Percentiles rank a stretch among this genome's conserved stretches.
Conservation (phyloP, 2,329 filamentous ascomycete genomes). For the Ambrosiella cleistominuta region DNA sequence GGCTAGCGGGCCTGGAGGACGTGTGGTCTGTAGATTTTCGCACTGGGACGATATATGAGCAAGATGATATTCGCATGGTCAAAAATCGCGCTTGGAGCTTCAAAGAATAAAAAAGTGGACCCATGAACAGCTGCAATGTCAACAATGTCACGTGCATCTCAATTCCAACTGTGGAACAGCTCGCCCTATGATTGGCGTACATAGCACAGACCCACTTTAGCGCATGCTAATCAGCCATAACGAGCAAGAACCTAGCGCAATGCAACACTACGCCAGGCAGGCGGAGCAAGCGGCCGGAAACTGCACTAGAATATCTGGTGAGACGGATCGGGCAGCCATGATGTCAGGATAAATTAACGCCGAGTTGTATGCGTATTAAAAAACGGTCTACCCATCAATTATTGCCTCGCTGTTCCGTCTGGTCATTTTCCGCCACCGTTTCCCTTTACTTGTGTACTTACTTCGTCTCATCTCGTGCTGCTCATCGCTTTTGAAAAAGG, state of each 20-base stretch:
- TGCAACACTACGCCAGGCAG: neutral
- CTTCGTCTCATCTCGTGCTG: neutral
- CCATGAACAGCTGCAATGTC: neutral
- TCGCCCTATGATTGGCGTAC: neutral
- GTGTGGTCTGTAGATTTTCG: conserved; percentile 7
- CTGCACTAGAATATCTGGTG: neutral
- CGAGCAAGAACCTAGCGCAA: neutral
- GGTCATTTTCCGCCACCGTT: neutral
- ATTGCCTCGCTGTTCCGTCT: neutral
- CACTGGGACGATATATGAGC: conserved; percentile 11
- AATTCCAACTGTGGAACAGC: neutral
- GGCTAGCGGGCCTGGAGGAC: conserved; percentile 3
- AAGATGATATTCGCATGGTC: conserved; percentile 9
- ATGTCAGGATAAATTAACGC: neutral
- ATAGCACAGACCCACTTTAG: neutral
- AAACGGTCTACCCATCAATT: neutral
- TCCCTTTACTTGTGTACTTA: neutral
- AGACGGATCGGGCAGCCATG: neutral
- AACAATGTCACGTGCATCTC: neutral
- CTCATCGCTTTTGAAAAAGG: neutral
- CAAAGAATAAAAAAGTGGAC: neutral
- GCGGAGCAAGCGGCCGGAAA: neutral
- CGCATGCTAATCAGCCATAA: neutral
- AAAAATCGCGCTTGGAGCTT: conserved; percentile 2
- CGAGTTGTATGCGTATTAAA: neutral